Evolutionary conservation across 306 rosid species (phyloP).

Genomic region (Quercus robur): DNA sequence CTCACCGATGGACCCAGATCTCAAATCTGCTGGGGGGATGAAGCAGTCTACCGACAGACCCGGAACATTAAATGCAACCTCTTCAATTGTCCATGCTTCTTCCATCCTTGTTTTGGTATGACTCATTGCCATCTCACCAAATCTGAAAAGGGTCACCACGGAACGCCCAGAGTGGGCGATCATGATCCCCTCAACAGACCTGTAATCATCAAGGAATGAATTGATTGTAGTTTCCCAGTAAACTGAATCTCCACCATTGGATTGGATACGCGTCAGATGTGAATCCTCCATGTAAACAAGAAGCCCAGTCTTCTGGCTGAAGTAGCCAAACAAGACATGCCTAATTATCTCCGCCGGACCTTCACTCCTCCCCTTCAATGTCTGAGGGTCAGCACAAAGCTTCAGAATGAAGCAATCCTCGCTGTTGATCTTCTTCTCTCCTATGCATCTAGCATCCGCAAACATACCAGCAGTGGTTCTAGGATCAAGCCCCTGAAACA

Average conservation of each 20-base stretch:
- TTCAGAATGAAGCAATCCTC: slow-evolving; percentile 98
- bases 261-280: slow-evolving; percentile 90
- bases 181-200: slow-evolving; percentile 97
- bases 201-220: slow-evolving; percentile 88
- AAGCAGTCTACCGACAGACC: slow-evolving; percentile 93
- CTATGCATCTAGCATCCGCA: slow-evolving; percentile 82
- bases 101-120: slow-evolving; percentile 97
- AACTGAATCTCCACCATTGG: slow-evolving; percentile 84
- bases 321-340: slow-evolving; percentile 93
- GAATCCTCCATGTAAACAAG: slow-evolving; percentile 97
- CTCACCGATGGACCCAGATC: slow-evolving; percentile 67
- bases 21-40: slow-evolving; percentile 96
- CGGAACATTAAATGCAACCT: slow-evolving; percentile 91
- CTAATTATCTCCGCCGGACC: slow-evolving; percentile 97
- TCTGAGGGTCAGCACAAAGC: slow-evolving; percentile 84
- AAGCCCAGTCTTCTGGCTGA: slow-evolving; percentile 95
- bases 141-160: slow-evolving; percentile 88
- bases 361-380: slow-evolving; percentile 91
- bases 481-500: slow-evolving; percentile 90
- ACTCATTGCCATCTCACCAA: slow-evolving; percentile 99
- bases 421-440: slow-evolving; percentile 86
- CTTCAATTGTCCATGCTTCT: slow-evolving; percentile 98
- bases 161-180: slow-evolving; percentile 96
- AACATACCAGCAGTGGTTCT: slow-evolving; percentile 93
- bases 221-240: slow-evolving; percentile 98